Conservation (phyloP, 208 protist species). For the Acanthamoeba lugdunensis region DNA sequence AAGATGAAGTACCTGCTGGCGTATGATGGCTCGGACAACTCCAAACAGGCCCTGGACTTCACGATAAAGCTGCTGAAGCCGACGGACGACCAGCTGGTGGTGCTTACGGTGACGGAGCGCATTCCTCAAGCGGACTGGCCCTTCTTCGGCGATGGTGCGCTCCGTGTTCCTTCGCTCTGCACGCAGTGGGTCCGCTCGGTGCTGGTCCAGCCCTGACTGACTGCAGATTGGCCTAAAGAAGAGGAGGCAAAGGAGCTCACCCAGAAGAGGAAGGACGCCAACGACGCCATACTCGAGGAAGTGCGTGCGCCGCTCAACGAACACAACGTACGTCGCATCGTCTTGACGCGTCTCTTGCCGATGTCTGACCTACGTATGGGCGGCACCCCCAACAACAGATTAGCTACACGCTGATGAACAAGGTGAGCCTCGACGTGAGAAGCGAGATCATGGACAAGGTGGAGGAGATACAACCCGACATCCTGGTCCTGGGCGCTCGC, state of each 20-base stretch:
- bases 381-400: background rate
- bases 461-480: background rate
- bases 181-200: too few species aligned
- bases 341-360: background rate
- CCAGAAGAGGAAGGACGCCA: background rate
- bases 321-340: background rate
- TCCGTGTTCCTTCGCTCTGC: background rate
- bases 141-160: conserved; percentile 21
- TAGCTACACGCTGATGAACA: conserved; percentile 25
- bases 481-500: background rate
- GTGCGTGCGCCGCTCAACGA: background rate
- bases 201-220: background rate
- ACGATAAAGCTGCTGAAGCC: background rate
- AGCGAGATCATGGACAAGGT: conserved; percentile 6
- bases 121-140: background rate
- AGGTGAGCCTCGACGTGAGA: background rate
- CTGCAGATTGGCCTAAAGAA: background rate
- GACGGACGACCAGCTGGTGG: background rate
- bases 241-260: background rate
- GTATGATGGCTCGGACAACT: background rate
- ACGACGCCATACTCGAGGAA: conserved; percentile 12
- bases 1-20: conserved; percentile 43
- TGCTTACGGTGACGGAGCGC: background rate
- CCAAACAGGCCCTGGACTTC: background rate
- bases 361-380: background rate